Base-by-base conservation (phyloP, 2,329 filamentous ascomycete genomes). In the Apiospora sp. region DNA sequence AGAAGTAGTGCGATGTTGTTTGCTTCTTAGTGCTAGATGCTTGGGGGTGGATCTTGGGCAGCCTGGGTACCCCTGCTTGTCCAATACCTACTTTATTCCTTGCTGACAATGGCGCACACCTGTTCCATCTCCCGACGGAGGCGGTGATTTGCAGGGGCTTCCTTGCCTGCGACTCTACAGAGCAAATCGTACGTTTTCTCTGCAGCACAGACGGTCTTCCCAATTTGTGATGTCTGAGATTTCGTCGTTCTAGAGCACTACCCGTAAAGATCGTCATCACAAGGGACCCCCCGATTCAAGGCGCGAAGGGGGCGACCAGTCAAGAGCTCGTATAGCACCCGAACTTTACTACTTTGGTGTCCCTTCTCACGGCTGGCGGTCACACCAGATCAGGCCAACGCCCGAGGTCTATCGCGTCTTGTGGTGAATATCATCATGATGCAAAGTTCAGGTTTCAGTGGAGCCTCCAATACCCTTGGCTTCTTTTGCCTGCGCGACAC, bases 181-280 rank as follows among this genome's bases (percentile, higher is more conserved):
- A 34, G 67, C 4, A 13, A 48, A 30, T 46, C 67, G 14, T 34
- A 22, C 13, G 67, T 46, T 48, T 46, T 2, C 58, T 14, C n/a
- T 48, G 27, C 43, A 48, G 41, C 67, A 68, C 67, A 34, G 67
- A 68, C 41, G 41, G 30, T 14, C 19, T 68, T 68, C 41, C 67
- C 67, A 68, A 68, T 68, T 68, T 68, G 67, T 48, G 41, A 68
- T 68, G 67, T 68, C 67, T 68, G 44, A 48, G 67, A 44, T 68
- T 46, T 41, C 67, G 41, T 27, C 41, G n/a, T 44, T 48, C 67
- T 68, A 68, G 67, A 48, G 44, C 67, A 27, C n/a, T 68, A 46
- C 67, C 67, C 67, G 64, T 30, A 48, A 68, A 30, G 67, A 68
- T 68, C 67, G 24, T 27, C 67, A 34, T 41, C 58, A 64, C 58